phyloP scores from a whole-genome alignment of 148 eudicot genomes.

The Spergularia bocconei region DNA sequence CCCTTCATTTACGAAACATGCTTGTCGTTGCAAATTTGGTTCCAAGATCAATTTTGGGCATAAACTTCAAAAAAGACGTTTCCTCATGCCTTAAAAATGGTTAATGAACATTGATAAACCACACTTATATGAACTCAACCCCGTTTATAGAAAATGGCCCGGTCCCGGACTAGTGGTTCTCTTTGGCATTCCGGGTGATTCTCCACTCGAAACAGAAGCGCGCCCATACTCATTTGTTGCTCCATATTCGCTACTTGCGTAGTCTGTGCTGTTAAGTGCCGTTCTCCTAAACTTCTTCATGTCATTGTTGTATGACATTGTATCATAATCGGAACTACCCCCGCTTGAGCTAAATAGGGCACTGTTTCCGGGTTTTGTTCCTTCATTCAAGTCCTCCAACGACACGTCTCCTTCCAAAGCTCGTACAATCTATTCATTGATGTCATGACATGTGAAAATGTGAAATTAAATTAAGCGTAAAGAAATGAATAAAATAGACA shows the following conservation, averaged over 20 bases:
- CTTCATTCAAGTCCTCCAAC: slow-evolving; percentile 54
- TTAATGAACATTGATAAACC: too few species aligned
- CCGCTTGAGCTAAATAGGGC: slow-evolving; percentile 29
- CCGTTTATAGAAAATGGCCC: background rate
- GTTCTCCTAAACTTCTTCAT: slow-evolving; percentile 31
- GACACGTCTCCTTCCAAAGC: slow-evolving; percentile 77
- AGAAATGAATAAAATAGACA: too few species aligned
- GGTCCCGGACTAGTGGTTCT: slow-evolving; percentile 8
- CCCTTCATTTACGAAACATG: too few species aligned
- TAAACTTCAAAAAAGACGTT: too few species aligned
- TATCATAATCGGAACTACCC: slow-evolving; percentile 41
- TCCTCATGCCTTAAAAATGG: too few species aligned
- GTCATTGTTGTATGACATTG: slow-evolving; percentile 28
- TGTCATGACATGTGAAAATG: too few species aligned
- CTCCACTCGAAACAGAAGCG: slow-evolving; percentile 28
- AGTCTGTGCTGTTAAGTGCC: slow-evolving; percentile 46
- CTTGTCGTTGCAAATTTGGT: too few species aligned
- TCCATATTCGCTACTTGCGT: slow-evolving; percentile 52
- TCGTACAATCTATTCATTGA: slow-evolving; percentile 50
- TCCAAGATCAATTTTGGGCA: too few species aligned
- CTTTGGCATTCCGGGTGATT: slow-evolving; percentile 14
- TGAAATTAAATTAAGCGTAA: too few species aligned
- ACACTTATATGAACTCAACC: too few species aligned
- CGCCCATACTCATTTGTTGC: slow-evolving; percentile 32
- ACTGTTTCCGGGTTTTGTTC: slow-evolving; percentile 18